Evolutionary conservation across 2,329 filamentous ascomycete genomes (phyloP), one percentile per base, ranked within the genome.

Genomic region (Ceratocystis ficicola): DNA sequence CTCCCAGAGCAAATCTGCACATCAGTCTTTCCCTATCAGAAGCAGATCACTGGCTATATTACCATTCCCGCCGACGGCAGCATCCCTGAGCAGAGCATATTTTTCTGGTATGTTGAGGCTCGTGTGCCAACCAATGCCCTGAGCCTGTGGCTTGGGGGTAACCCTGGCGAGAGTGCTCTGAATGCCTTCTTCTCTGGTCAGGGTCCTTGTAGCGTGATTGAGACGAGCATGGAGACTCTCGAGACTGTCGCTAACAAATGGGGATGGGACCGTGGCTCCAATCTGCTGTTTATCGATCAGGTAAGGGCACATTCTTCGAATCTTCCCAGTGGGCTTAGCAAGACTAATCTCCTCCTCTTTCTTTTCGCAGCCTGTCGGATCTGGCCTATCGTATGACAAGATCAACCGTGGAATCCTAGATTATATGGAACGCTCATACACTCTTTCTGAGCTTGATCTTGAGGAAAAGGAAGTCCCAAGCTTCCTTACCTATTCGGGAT

Each of bases 11-110:
- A 48, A 8, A 85, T 81, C 12, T 90, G 87, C 73, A 80, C 77
- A 60, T 89, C 87, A 1, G 82, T 81, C 6, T 88, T 87, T 70
- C 72, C 78, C 57, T 78, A 77, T 0, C 87, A 90, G 73, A 81
- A 85, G 73, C 87, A 89, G 73, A 88, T 86, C 71, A 83, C 85
- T 3, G 87, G 87, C 71, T 89, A 87, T 80, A 83, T 89, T 66
- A 80, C 76, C 64, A 74, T 89, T 4, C 83, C 84, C 4, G 84
- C 60, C 1, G 44, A 25, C 2, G 59, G n/a, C 22, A 52, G 30
- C 3, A 41, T 52, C 20, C 48, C 60, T 3, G 64, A 67, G 44
- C 67, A 69, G 44, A 83, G 79, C 69, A 70, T 80, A 3, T 81
- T 80, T 72, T 81, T 80, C 70, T 81, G 78, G 78, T 80, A 79